Evolutionary conservation across 169 alveolate genomes (phyloP).

Genomic region (Theileria annulata): DNA sequence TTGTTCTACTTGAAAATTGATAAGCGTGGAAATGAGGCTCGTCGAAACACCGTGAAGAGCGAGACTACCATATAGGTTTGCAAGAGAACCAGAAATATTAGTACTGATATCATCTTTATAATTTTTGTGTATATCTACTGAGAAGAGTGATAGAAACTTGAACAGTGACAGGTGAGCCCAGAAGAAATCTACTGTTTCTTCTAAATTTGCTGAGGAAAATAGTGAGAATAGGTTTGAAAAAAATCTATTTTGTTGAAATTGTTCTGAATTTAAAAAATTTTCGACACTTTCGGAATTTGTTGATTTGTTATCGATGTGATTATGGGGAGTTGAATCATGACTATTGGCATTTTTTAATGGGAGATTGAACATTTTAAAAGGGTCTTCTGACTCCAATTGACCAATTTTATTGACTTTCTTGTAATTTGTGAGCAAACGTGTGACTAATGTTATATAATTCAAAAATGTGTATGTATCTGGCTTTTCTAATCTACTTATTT

Average conservation of each 20-base stretch:
- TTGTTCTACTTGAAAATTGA: background rate
- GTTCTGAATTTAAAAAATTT: background rate
- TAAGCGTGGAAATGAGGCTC: background rate
- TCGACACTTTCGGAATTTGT: background rate
- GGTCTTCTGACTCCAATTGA: background rate
- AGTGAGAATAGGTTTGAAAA: background rate
- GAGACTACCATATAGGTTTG: constrained; percentile 2
- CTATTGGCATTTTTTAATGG: background rate
- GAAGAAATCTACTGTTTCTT: background rate
- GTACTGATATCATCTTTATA: background rate
- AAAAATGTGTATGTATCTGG: background rate
- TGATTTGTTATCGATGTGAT: background rate
- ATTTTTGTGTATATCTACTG: background rate
- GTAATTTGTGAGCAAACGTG: background rate
- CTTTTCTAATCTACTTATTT: background rate
- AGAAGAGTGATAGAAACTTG: constrained; percentile 1
- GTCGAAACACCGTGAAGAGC: constrained; percentile 10
- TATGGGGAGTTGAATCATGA: background rate
- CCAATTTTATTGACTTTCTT: background rate
- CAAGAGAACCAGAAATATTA: background rate
- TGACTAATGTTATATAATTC: background rate
- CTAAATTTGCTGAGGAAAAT: background rate
- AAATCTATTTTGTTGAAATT: background rate
- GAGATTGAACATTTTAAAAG: background rate
- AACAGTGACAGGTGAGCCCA: constrained; percentile 4